phyloP scores from a whole-genome alignment of 2,329 filamentous ascomycete genomes.

The Pyrenochaeta sp. region DNA sequence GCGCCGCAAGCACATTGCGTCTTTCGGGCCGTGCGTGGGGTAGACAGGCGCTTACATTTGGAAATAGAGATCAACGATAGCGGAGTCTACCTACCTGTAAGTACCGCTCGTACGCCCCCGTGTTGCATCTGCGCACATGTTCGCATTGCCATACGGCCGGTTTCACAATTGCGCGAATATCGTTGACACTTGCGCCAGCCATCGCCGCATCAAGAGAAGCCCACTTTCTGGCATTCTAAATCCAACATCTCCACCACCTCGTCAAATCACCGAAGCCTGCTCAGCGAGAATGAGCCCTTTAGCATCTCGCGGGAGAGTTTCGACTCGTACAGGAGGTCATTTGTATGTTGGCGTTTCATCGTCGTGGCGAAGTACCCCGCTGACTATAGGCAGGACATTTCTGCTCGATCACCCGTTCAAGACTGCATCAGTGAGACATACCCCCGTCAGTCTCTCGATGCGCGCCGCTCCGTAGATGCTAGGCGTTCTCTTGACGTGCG shows the following conservation, averaged over 20 bases:
- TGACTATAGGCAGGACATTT: constrained; percentile 78
- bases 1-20: constrained; percentile 11
- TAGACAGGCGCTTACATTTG: constrained; percentile 35
- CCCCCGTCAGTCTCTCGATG: constrained; percentile 60
- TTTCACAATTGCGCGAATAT: constrained; percentile 1
- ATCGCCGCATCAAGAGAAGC: constrained; percentile 90
- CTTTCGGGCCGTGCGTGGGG: constrained; percentile 3
- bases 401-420: constrained; percentile 79
- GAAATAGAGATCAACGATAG: constrained; percentile 89
- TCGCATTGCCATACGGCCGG: constrained; percentile 4
- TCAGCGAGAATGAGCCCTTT: constrained; percentile 89
- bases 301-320: constrained; percentile 96
- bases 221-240: constrained; percentile 74
- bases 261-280: constrained; percentile 68
- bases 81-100: constrained; percentile 91
- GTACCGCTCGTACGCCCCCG: constrained; percentile 33
- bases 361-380: constrained; percentile 11
- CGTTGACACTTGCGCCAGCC: constrained; percentile 52
- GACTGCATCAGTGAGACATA: constrained; percentile 62
- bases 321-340: constrained; percentile 94
- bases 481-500: constrained; percentile 62
- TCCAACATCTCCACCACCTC: constrained; percentile 60
- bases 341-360: constrained; percentile 68
- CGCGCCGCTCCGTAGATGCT: constrained; percentile 83
- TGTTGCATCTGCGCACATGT: background rate